These are phyloP conservation scores for Gnetum montanum DNA, from an alignment of 75 land plant species.

Conservation along the genomic window DNA sequence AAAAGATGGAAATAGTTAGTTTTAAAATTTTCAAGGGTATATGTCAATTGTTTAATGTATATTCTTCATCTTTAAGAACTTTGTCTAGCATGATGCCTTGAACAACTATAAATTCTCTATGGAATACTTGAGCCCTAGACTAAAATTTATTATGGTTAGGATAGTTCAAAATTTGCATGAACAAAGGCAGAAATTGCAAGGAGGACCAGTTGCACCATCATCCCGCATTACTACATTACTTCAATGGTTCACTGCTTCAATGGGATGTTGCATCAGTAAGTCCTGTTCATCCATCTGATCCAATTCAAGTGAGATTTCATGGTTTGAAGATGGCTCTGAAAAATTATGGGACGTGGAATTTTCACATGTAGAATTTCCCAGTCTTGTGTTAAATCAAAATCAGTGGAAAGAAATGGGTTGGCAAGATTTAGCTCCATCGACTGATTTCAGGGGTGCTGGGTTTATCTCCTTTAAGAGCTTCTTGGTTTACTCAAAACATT, in stretches of 20 bases:
- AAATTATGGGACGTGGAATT: too few species aligned
- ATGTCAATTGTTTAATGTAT: conserved; percentile 80
- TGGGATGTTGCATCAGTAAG: conserved; percentile 41
- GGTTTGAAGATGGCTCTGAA: conserved; percentile 96
- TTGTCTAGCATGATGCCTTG: conserved; percentile 59
- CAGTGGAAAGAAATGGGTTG: too few species aligned
- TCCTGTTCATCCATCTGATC: conserved; percentile 29
- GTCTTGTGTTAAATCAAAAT: too few species aligned
- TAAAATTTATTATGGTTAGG: conserved; percentile 62
- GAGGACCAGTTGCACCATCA: conserved; percentile 12
- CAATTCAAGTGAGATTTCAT: conserved; percentile 39
- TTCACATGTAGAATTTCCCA: too few species aligned
- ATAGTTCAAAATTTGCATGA: conserved; percentile 72
- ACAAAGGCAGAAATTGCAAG: conserved; percentile 53
- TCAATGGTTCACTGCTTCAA: conserved; percentile 22
- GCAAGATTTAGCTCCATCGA: too few species aligned
- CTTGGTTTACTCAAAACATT: too few species aligned
- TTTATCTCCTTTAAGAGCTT: too few species aligned
- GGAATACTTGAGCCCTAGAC: conserved; percentile 36
- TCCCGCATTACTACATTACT: too few species aligned
- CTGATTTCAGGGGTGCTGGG: too few species aligned
- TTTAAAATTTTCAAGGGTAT: conserved; percentile 90
- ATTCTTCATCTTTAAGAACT: conserved; percentile 70
- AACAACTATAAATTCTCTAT: conserved; percentile 31
- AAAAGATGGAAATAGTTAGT: conserved; percentile 75